Base-by-base conservation (phyloP, 2,329 filamentous ascomycete species). In the Herpotrichia juniperi region DNA sequence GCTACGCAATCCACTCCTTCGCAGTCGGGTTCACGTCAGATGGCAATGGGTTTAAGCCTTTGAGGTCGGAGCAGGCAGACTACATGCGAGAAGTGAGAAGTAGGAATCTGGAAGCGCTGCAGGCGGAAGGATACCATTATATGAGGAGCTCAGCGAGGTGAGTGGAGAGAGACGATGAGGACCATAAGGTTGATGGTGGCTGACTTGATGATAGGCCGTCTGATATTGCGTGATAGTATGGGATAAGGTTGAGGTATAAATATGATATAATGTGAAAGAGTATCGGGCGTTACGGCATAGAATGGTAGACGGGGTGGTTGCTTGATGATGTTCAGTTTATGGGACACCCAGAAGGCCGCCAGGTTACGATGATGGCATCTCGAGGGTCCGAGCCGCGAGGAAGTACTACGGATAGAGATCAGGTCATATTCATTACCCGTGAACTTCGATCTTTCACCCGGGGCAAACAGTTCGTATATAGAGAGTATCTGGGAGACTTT, bases 31-130 rank as follows among this genome's bases (percentile, higher is more conserved):
- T 40, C 37, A 7, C 14, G 37, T 3, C 4, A 12, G 37, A 24
- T 16, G 7, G 9, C 2, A 40, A 40, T n/a, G 37, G 37, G 7
- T 6, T 40, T 14, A 40, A 40, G 21, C 19, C 19, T 40, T n/a
- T 11, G 6, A 24, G 7, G 12, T 11, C 37, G 3, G 37, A 40
- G 37, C 69, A 72, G 44, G 61, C 66, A n/a, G 58, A 60, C n/a
- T 72, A 72, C 14, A 72, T 72, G 69, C 46, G 62, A 12, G 62
- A 71, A 42, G 66, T 71, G 4, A 48, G 69, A 24, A 61, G 63
- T 24, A 51, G 68, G 45, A 65, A 59, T 39, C 54, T 65, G 56
- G 50, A 50, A 4, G 31, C 22, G 4, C 19, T 60, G 35, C 40
- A 48, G 43, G 42, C 12, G 11, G 43, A 32, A 24, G 28, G 30